These are phyloP conservation scores for Wickerhamomyces strasburgensis DNA, from an alignment of 805 yeast genomes.

Conservation along the genomic window DNA sequence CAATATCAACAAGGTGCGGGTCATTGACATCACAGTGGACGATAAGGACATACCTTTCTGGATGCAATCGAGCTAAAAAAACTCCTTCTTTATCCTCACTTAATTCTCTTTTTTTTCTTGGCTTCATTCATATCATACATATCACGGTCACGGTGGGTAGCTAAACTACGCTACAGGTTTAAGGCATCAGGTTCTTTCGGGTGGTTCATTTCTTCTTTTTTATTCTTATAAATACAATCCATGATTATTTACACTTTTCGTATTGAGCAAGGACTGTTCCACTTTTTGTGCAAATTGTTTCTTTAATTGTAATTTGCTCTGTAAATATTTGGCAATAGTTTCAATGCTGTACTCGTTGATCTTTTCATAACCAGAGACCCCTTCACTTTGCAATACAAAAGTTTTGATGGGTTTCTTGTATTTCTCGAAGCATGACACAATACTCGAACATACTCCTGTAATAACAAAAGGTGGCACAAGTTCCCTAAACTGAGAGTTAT, in stretches of 20 bases:
- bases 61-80: too few species aligned
- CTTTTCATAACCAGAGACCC: slow-evolving; percentile 57
- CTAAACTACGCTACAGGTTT: too few species aligned
- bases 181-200: too few species aligned
- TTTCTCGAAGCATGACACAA: slow-evolving; percentile 25
- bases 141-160: too few species aligned
- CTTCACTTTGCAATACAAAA: slow-evolving; percentile 48
- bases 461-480: slow-evolving; percentile 58
- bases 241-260: slow-evolving; percentile 22
- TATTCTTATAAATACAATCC: slow-evolving; percentile 19
- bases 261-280: slow-evolving; percentile 8
- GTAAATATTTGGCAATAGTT: slow-evolving; percentile 10
- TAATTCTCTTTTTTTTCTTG: not conserved
- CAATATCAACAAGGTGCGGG: slow-evolving; percentile 16
- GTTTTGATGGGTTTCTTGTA: slow-evolving; percentile 15
- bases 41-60: too few species aligned
- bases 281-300: slow-evolving; percentile 8
- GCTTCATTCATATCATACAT: not conserved
- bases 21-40: slow-evolving; percentile 19
- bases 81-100: not conserved
- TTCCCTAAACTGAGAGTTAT: slow-evolving; percentile 12
- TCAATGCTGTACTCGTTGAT: slow-evolving; percentile 34
- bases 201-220: not conserved
- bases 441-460: slow-evolving; percentile 52
- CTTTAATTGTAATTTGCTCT: slow-evolving; percentile 3